Evolutionary conservation across 2,329 filamentous ascomycete genomes (phyloP).

Genomic region (Drechslerella coelobrocha): DNA sequence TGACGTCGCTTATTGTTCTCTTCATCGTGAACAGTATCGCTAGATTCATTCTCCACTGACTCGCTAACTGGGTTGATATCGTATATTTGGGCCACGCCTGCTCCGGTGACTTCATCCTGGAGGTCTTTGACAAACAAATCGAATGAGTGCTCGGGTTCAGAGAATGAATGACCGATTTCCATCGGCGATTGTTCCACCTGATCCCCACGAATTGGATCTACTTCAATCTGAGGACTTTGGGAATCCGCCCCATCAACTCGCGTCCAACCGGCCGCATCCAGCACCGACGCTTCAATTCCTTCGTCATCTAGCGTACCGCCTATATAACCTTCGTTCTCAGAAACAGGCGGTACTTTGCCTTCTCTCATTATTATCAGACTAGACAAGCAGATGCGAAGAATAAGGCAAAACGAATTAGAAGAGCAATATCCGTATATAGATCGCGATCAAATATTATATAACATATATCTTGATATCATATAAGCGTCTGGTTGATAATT

Average conservation of each 20-base stretch:
- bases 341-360: not conserved
- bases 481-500: too few species aligned
- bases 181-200: not conserved
- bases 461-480: too few species aligned
- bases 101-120: constrained; percentile 3
- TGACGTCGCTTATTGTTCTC: not conserved
- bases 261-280: too few species aligned
- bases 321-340: not conserved
- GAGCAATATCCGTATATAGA: too few species aligned
- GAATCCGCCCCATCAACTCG: too few species aligned
- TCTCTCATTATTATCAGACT: not conserved
- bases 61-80: not conserved
- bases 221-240: too few species aligned
- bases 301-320: not conserved
- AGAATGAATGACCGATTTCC: too few species aligned
- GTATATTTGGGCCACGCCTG: not conserved
- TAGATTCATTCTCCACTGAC: not conserved
- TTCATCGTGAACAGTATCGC: not conserved
- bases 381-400: too few species aligned
- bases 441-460: too few species aligned
- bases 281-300: too few species aligned
- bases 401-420: too few species aligned
- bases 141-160: not conserved
- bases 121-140: constrained; percentile 18
- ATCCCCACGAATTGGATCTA: too few species aligned